Evolutionary conservation across 441 rosid genomes (phyloP).

Genomic region (Euphorbia celastroides): DNA sequence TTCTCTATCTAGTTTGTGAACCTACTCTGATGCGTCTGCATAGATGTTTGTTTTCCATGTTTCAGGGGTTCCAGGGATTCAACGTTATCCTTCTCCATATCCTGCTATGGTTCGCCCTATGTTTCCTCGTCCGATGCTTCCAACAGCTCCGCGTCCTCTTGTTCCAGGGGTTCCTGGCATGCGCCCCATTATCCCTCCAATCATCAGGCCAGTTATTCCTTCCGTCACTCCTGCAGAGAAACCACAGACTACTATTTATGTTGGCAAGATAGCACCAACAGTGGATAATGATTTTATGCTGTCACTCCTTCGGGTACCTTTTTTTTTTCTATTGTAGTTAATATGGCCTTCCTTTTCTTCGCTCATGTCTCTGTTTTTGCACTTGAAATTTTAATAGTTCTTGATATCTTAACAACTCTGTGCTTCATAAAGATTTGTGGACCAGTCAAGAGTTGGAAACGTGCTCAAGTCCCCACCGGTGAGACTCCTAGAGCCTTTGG

Average conservation of each 20-base stretch:
- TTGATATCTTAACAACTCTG: slow-evolving; percentile 15
- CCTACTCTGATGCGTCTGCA: slow-evolving; percentile 51
- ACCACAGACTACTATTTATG: slow-evolving; percentile 92
- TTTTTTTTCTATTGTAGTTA: slow-evolving; percentile 7
- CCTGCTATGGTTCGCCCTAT: slow-evolving; percentile 69
- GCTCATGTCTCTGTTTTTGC: slow-evolving; percentile 4
- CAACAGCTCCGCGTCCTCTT: slow-evolving; percentile 56
- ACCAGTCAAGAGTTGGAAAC: slow-evolving; percentile 87
- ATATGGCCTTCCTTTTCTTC: not conserved
- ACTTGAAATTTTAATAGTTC: slow-evolving; percentile 11
- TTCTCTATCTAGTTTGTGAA: slow-evolving; percentile 26
- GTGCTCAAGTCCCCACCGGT: slow-evolving; percentile 74
- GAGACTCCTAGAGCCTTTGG: slow-evolving; percentile 91
- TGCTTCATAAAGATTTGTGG: slow-evolving; percentile 71
- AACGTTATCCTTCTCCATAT: slow-evolving; percentile 64
- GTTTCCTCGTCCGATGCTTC: slow-evolving; percentile 72
- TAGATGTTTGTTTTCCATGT: slow-evolving; percentile 45
- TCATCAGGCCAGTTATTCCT: slow-evolving; percentile 73
- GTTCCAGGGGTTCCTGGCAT: slow-evolving; percentile 63
- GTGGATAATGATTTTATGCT: slow-evolving; percentile 90
- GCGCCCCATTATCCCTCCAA: slow-evolving; percentile 66
- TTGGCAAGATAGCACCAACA: slow-evolving; percentile 88
- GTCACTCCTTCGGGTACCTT: slow-evolving; percentile 62
- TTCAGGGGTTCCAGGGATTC: slow-evolving; percentile 47
- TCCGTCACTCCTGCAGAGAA: slow-evolving; percentile 65